phyloP scores from a whole-genome alignment of 768 basidiomycete genomes.

The Leccinum barrowsii region DNA sequence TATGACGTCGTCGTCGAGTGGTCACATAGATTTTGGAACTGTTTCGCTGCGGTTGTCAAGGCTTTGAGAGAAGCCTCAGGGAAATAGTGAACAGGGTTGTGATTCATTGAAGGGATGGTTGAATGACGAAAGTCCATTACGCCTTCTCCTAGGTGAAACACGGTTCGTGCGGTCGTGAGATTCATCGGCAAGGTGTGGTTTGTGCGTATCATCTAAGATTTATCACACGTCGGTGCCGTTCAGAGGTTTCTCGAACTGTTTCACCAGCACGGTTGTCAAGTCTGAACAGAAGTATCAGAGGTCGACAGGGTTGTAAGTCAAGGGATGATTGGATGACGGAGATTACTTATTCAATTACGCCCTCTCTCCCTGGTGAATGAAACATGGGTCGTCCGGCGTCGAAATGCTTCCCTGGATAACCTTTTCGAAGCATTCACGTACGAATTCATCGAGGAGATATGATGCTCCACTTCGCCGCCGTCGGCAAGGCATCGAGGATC shows the following conservation, averaged over 20 bases:
- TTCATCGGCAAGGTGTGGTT: not conserved
- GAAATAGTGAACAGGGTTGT: not conserved
- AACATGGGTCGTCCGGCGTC: not conserved
- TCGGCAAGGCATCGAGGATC: not conserved
- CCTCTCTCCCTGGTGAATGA: not conserved
- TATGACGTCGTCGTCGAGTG: not conserved
- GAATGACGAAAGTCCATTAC: not conserved
- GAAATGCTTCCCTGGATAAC: not conserved
- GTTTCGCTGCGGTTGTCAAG: slow-evolving; percentile 4
- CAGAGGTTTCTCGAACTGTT: not conserved
- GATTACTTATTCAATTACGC: not conserved
- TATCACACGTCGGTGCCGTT: not conserved
- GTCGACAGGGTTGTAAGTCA: not conserved
- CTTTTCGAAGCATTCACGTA: not conserved
- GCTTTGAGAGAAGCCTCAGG: not conserved
- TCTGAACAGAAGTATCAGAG: not conserved
- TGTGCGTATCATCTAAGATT: not conserved
- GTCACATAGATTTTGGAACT: not conserved
- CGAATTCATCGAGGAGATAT: not conserved
- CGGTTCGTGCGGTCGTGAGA: not conserved
- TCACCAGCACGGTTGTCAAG: not conserved
- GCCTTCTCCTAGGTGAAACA: not conserved
- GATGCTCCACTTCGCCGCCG: not conserved
- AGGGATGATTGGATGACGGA: not conserved
- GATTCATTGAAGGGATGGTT: not conserved